phyloP scores from a whole-genome alignment of 2,329 filamentous ascomycete species.

The Epichloe gansuensis region DNA sequence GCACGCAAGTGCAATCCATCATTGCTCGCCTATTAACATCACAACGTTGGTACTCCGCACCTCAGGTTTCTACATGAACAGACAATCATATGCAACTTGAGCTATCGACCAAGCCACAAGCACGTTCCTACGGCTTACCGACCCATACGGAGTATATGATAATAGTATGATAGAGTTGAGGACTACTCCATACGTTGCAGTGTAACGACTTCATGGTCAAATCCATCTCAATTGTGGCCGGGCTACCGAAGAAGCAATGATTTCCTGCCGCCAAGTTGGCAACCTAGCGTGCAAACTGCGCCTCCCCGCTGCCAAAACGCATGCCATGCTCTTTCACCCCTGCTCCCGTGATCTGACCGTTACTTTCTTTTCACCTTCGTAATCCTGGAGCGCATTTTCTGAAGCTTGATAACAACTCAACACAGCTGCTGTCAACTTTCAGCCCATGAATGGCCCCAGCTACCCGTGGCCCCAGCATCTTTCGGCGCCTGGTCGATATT shows the following conservation, averaged over 20 bases:
- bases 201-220: background rate
- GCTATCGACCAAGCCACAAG: background rate
- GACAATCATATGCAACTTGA: background rate
- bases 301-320: background rate
- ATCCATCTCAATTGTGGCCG: background rate
- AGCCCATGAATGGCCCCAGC: background rate
- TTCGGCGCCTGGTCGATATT: conserved; percentile 7
- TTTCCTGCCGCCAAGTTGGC: background rate
- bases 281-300: background rate
- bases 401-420: background rate
- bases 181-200: background rate
- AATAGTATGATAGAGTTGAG: background rate
- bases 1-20: background rate
- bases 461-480: conserved; percentile 7
- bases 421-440: background rate
- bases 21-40: background rate
- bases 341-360: background rate
- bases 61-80: background rate
- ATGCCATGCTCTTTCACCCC: background rate
- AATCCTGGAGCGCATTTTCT: background rate
- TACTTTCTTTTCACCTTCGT: background rate
- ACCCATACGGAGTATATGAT: background rate
- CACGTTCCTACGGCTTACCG: background rate
- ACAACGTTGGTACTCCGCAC: background rate
- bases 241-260: background rate